Percentiles rank a stretch among this genome's conserved stretches.
Evolutionary conservation across 1,139 yeast genomes (phyloP).

Genomic region (Hansenula sp.): DNA sequence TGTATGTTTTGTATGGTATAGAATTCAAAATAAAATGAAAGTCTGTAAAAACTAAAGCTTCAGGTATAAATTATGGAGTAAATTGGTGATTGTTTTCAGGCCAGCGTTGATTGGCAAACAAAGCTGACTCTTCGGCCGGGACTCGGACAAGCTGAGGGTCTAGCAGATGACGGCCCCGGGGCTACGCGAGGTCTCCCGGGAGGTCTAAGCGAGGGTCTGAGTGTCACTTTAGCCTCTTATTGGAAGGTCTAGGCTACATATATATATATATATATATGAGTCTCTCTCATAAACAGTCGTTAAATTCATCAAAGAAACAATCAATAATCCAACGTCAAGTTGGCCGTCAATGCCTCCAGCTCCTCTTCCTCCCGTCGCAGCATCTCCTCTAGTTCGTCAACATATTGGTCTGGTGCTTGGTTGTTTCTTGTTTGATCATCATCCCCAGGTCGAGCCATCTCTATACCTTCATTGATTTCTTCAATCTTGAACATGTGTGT

Average conservation of each 20-base stretch:
- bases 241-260: no score
- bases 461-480: constrained; percentile 1
- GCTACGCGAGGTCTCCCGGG: neutral
- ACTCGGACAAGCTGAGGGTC: neutral
- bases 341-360: constrained; percentile 6
- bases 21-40: no score
- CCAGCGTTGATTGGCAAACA: neutral
- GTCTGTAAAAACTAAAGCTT: no score
- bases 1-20: neutral
- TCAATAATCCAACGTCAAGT: constrained; percentile 3
- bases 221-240: neutral
- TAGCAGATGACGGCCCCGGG: neutral
- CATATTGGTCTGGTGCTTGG: constrained; percentile 1
- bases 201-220: neutral
- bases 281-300: constrained; percentile 8
- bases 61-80: neutral
- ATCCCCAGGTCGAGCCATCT: neutral
- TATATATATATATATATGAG: no score
- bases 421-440: neutral
- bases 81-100: constrained; percentile 1
- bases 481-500: constrained; percentile 4
- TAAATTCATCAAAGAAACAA: constrained; percentile 9
- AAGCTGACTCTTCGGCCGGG: neutral
- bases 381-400: constrained; percentile 7
- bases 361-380: constrained; percentile 4